Evolutionary conservation across 2,329 filamentous ascomycete genomes (phyloP), one percentile per base, ranked within the genome.

Genomic region (Fusarium luffae): DNA sequence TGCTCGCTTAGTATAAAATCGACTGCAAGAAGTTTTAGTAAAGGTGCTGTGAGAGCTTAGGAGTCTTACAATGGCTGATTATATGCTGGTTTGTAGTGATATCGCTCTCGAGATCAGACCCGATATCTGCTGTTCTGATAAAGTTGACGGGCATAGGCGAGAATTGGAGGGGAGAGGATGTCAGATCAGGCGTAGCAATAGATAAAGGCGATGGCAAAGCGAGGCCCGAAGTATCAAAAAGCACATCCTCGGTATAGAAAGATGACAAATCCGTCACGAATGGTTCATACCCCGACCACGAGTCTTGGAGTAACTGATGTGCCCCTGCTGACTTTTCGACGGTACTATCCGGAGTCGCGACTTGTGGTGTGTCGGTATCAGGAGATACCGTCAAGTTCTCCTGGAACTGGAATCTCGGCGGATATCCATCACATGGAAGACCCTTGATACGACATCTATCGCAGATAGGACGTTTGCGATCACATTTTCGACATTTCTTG

Each of bases 401-500:
- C n/a, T 71, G 74, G 40, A 77, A 77, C 30, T 77, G 74, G 21
- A 77, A 77, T 3, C 63, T 59, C 0, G 76, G 74, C 1, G 76
- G 76, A 21, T 77, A 77, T 6, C 76, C 76, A n/a, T 77, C 76
- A 28, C 76, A 78, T 6, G 73, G 70, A 13, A 77, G 68, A 8
- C 76, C 76, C 27, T 77, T 78, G 11, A 62, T 57, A 27, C 68
- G 69, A 25, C 76, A 77, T 66, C 76, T 69, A 32, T 76, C 73
- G 27, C 76, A 78, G 12, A 73, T 54, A 5, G 76, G 76, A 2
- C 76, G 72, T 28, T 71, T 69, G 9, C 76, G 70, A 37, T 77
- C 76, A 49, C 76, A 77, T 58, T 77, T 78, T n/a, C 76, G 75
- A 41, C 76, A 77, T 56, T 78, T 77, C 28, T 73, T 77, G 41